Evolutionary conservation across 306 rosid genomes (phyloP), one percentile per base, ranked within the genome.

Genomic region (Trifolium repens): DNA sequence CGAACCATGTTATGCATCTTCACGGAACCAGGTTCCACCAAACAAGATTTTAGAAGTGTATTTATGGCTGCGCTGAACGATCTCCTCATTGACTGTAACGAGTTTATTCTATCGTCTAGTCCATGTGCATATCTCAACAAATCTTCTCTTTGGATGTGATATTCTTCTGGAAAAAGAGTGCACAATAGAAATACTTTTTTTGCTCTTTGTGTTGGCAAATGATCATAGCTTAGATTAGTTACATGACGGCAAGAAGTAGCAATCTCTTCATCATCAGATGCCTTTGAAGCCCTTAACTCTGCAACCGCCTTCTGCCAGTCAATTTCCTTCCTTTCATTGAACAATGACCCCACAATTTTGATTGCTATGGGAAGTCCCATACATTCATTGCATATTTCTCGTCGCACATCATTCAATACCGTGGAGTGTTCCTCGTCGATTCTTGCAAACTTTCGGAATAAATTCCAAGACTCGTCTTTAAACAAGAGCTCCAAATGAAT

Each of bases 1-100:
- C 81, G 81, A 4, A 69, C 69, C 62, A 30, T 13, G 35, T 32
- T 32, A 32, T 32, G 35, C 35, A 32, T 32, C 35, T 32, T 32
- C 35, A 32, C 35, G 6, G 35, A 32, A 32, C 35, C 6, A 32
- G 0, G 35, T 0, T 58, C 35, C 30, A 63, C 0, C 47, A 63
- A 63, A 9, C 26, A 16, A 35, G 49, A n/a, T 7, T 62, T 14
- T 8, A 62, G 16, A n/a, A 62, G 46, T 44, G 26, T 26, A 17
- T 54, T 66, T 5, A 66, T 52, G 57, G 42, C 4, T 7, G 22
- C 34, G n/a, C 7, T 0, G 0, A 76, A 15, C 3, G 27, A 34
- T 34, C 67, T 53, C 44, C 73, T 76, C 4, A 5, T 14, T 24
- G 7, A n/a, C 11, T 63, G 5, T 9, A 63, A n/a, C 0, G 30